Evolutionary conservation across 2,329 filamentous ascomycete species (phyloP).

Genomic region (Calonectria henricotiae): DNA sequence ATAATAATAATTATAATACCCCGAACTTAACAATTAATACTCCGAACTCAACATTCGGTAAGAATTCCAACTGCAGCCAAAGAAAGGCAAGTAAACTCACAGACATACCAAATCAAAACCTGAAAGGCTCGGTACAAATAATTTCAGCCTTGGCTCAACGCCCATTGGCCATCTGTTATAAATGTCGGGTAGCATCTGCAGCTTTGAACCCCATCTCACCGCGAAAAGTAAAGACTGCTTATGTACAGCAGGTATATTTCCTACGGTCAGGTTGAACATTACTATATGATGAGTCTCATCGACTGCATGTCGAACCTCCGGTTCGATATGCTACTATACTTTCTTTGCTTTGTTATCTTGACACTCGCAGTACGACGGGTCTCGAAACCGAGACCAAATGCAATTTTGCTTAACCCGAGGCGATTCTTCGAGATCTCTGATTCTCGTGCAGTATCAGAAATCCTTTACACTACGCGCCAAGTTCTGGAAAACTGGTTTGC

Average conservation of each 20-base stretch:
- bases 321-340: background rate
- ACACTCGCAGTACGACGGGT: background rate
- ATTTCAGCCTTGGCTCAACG: constrained; percentile 9
- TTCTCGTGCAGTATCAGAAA: constrained; percentile 1
- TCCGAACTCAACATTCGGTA: constrained; percentile 2
- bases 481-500: background rate
- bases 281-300: constrained; percentile 2
- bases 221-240: background rate
- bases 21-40: constrained; percentile 2
- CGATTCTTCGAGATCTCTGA: background rate
- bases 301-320: constrained; percentile 6
- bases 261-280: background rate
- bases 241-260: background rate
- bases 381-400: background rate
- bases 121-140: background rate
- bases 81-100: constrained; percentile 6
- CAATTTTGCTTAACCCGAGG: background rate
- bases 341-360: too few species aligned
- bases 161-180: constrained; percentile 4
- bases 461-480: background rate
- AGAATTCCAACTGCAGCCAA: constrained; percentile 1
- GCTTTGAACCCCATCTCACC: constrained; percentile 3
- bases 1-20: background rate
- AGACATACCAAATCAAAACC: constrained; percentile 7
- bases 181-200: constrained; percentile 4